Conservation (phyloP, 2,329 filamentous ascomycete species). For the Ceratocystis colombiana region DNA sequence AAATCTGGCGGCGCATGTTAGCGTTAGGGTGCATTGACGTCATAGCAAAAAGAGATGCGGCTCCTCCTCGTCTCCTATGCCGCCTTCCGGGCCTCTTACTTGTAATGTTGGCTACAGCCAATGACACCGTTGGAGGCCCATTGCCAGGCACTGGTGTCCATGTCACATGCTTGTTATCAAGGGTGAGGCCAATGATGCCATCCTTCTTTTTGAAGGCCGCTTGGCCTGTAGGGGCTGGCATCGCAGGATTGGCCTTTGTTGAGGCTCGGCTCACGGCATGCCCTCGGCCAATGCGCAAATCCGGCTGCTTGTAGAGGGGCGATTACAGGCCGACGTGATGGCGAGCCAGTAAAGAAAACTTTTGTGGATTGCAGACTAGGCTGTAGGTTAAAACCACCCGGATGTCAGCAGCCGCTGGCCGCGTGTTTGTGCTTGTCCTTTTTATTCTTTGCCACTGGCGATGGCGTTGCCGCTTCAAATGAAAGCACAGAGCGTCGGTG, state of each 20-base stretch:
- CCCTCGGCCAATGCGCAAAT: not conserved
- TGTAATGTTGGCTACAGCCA: constrained; percentile 66
- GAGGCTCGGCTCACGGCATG: constrained; percentile 10
- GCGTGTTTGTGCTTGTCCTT: no score
- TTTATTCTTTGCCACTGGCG: not conserved
- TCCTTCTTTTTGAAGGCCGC: constrained; percentile 93
- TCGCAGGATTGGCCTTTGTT: constrained; percentile 30
- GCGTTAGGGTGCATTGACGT: not conserved
- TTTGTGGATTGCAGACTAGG: no score
- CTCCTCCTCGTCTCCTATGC: not conserved
- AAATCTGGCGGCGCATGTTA: constrained; percentile 50
- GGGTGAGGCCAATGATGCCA: constrained; percentile 65
- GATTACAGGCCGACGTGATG: not conserved
- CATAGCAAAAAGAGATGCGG: constrained; percentile 23
- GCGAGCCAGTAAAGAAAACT: not conserved
- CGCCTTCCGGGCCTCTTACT: constrained; percentile 46
- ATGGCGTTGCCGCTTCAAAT: not conserved
- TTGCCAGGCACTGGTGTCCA: constrained; percentile 65
- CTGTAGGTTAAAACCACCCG: no score
- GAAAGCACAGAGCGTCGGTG: not conserved
- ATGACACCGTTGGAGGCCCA: constrained; percentile 54
- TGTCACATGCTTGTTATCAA: constrained; percentile 62
- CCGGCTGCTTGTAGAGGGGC: not conserved
- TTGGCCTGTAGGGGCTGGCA: constrained; percentile 53
- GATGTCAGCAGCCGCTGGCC: no score